phyloP scores from a whole-genome alignment of 768 basidiomycete species.

The Podaxis mareebaensis region DNA sequence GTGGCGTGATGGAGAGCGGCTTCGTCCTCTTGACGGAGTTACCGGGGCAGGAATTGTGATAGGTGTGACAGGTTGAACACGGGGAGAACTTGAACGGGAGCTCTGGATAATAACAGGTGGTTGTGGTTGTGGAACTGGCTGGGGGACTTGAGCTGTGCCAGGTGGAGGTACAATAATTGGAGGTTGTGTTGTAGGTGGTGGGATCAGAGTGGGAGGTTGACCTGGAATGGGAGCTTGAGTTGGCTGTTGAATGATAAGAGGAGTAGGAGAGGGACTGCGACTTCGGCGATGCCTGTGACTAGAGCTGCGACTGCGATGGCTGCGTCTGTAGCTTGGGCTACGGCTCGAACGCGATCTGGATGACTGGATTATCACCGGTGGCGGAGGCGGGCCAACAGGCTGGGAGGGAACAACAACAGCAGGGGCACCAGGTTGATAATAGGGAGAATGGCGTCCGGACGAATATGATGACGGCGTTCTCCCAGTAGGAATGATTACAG shows the following conservation, averaged over 20 bases:
- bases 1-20: constrained; percentile 2
- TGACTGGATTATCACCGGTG: constrained; percentile 6
- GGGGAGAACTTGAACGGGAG: constrained; percentile 15
- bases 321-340: constrained; percentile 7
- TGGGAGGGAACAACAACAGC: background rate
- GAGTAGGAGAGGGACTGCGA: background rate
- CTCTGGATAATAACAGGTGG: constrained; percentile 17
- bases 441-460: constrained; percentile 10
- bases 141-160: background rate
- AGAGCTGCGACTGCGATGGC: constrained; percentile 6
- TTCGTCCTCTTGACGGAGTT: background rate
- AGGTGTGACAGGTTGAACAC: constrained; percentile 2
- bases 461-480: constrained; percentile 21
- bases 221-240: constrained; percentile 15
- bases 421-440: constrained; percentile 1
- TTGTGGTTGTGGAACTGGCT: constrained; percentile 1
- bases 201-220: background rate
- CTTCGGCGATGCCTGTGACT: constrained; percentile 12
- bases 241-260: constrained; percentile 12
- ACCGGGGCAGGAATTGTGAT: background rate
- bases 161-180: constrained; percentile 8
- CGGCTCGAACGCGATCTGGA: constrained; percentile 7
- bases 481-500: constrained; percentile 13
- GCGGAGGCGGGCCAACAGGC: background rate
- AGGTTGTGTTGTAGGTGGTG: constrained; percentile 20